phyloP scores from a whole-genome alignment of 495 filamentous ascomycete species.

The Entonaema liquescens region DNA sequence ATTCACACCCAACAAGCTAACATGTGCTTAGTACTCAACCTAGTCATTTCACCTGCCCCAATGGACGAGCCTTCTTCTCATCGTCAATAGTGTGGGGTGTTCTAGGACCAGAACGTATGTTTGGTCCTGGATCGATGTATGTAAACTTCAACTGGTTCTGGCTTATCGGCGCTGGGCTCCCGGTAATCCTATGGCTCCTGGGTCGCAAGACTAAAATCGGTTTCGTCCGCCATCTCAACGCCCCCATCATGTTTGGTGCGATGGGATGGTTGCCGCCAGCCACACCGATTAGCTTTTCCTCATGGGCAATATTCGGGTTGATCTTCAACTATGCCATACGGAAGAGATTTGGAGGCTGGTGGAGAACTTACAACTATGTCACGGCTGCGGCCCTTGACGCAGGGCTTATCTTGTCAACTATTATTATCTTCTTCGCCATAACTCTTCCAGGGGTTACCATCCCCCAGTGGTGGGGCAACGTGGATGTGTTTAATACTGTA shows the following conservation, averaged over 20 bases:
- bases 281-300: conserved; percentile 66
- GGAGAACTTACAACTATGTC: conserved; percentile 71
- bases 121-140: conserved; percentile 66
- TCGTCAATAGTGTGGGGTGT: conserved; percentile 66
- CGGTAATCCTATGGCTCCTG: conserved; percentile 60
- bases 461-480: conserved; percentile 62
- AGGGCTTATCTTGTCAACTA: conserved; percentile 54
- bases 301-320: conserved; percentile 65
- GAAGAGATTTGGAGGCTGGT: conserved; percentile 63
- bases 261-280: conserved; percentile 65
- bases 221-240: conserved; percentile 58
- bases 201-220: conserved; percentile 60
- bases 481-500: conserved; percentile 48
- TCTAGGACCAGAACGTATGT: conserved; percentile 64
- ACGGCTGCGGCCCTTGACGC: conserved; percentile 64
- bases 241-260: conserved; percentile 69
- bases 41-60: conserved; percentile 68
- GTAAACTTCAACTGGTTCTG: conserved; percentile 68
- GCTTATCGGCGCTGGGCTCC: conserved; percentile 59
- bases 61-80: conserved; percentile 67
- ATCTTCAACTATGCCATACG: conserved; percentile 66
- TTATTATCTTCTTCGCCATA: conserved; percentile 60
- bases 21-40: conserved; percentile 43
- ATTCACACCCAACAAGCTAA: neutral
- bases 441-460: conserved; percentile 50